phyloP scores from a whole-genome alignment of 2,329 filamentous ascomycete species.

The Orbilia quercus region DNA sequence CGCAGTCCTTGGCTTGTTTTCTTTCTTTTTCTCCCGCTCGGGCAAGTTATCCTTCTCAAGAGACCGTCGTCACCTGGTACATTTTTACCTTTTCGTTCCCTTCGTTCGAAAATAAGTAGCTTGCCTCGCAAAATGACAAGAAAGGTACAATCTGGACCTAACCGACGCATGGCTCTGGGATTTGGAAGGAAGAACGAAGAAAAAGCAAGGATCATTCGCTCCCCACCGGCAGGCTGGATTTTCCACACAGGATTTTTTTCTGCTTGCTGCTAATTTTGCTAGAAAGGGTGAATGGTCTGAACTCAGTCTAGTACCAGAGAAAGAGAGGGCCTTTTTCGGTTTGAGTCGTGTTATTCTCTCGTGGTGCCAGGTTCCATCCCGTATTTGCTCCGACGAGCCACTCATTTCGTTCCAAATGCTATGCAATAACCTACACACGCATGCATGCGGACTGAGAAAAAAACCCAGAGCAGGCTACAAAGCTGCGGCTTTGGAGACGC shows the following conservation, averaged over 20 bases:
- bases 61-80: conserved; percentile 54
- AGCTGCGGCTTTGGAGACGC: conserved; percentile 57
- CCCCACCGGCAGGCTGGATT: conserved; percentile 31
- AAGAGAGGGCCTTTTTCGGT: conserved; percentile 46
- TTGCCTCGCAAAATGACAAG: conserved; percentile 38
- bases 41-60: conserved; percentile 47
- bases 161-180: conserved; percentile 54
- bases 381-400: conserved; percentile 56
- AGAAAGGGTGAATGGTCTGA: conserved; percentile 26
- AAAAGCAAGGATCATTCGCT: conserved; percentile 40
- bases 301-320: conserved; percentile 55
- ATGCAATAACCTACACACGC: conserved; percentile 40
- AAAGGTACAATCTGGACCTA: conserved; percentile 52
- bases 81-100: conserved; percentile 25
- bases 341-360: conserved; percentile 56
- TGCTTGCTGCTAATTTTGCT: conserved; percentile 53
- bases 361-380: conserved; percentile 56
- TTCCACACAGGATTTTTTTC: conserved; percentile 53
- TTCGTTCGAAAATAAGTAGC: conserved; percentile 30
- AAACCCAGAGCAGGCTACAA: conserved; percentile 48
- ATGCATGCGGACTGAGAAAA: conserved; percentile 46
- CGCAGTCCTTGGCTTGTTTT: conserved; percentile 44
- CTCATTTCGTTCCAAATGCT: conserved; percentile 54
- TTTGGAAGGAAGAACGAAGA: conserved; percentile 52
- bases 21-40: conserved; percentile 39